These are phyloP conservation scores for Tulasnella sp. DNA, from an alignment of 768 basidiomycete species.

Conservation along the genomic window DNA sequence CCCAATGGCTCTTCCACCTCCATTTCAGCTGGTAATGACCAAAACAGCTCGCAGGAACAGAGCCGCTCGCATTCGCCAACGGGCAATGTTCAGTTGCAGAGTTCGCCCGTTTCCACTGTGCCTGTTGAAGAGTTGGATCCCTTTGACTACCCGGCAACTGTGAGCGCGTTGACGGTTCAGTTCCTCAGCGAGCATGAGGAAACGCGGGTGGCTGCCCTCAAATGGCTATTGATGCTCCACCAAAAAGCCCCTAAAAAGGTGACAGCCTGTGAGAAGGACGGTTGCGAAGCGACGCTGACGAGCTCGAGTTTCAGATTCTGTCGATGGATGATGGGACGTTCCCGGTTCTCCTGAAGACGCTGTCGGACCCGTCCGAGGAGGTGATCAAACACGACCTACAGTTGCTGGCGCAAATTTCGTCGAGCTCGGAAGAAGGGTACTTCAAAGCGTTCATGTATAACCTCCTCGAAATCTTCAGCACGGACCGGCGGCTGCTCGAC, in stretches of 20 bases:
- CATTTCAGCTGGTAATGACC: background rate
- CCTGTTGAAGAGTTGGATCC: conserved; percentile 36
- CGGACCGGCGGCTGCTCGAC: conserved; percentile 80
- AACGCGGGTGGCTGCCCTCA: conserved; percentile 86
- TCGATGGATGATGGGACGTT: conserved; percentile 96
- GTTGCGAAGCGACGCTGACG: background rate
- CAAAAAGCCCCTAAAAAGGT: conserved; percentile 96
- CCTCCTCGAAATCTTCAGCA: conserved; percentile 86
- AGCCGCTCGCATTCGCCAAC: conserved; percentile 49
- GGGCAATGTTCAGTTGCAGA: background rate
- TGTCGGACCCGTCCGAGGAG: conserved; percentile 95
- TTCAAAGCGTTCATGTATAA: conserved; percentile 95
- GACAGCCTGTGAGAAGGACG: background rate
- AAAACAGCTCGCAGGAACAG: conserved; percentile 18
- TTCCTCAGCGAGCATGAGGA: conserved; percentile 96
- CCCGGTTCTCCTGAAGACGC: conserved; percentile 83
- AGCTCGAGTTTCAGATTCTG: conserved; percentile 49
- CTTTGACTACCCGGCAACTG: conserved; percentile 87
- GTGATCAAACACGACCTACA: conserved; percentile 96
- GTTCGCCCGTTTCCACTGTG: conserved; percentile 9
- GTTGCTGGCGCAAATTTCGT: conserved; percentile 92
- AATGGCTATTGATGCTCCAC: conserved; percentile 98
- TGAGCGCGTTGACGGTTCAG: conserved; percentile 83
- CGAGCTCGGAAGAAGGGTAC: conserved; percentile 87
- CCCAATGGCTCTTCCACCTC: background rate